Base-by-base conservation (phyloP, 148 eudicot species). In the Persicaria maculosa region DNA sequence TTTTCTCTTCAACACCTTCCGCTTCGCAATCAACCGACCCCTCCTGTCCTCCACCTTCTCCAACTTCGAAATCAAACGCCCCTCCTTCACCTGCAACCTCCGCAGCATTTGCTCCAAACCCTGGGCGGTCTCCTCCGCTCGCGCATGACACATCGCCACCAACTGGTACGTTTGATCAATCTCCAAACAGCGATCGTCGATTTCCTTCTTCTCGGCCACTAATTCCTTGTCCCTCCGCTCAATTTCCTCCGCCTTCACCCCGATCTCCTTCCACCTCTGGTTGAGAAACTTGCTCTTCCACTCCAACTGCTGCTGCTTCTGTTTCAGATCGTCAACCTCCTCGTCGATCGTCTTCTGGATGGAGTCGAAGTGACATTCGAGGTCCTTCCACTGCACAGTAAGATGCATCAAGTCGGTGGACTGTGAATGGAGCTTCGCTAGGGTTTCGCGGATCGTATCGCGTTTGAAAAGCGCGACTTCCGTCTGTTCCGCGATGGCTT, bases 311-410 rank as follows among this genome's bases (percentile, higher is more conserved):
- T 71, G 44, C 16, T 25, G 44, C 15, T 65, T 40, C 7, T 43
- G 11, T n/a, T 65, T 40, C 47, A 65, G 15, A 36, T 65, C 70
- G 6, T 40, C 17, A 17, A 43, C 9, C 70, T 40, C 46, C 17
- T 16, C 46, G 15, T 79, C 78, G 10, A 79, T 50, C 55, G 50
- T 47, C 36, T 12, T 61, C 70, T 68, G 47, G 47, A 78, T 55
- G 25, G 77, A 55, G 48, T 50, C 80, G 19, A 84, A 73, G 15
- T 80, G 71, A 7, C 73, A 75, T 7, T 80, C 82, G 0, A 86
- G 73, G 71, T 78, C 85, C 84, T 80, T 82, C 83, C 84, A 84
- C 17, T 80, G 79, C 9, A 76, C 31, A 2, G 78, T 17, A 25
- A 81, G 40, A 19, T 17, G 73, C 64, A 64, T 5, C 3, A 81